Conservation (phyloP, 495 filamentous ascomycete species). For the Aspergillus wentii region DNA sequence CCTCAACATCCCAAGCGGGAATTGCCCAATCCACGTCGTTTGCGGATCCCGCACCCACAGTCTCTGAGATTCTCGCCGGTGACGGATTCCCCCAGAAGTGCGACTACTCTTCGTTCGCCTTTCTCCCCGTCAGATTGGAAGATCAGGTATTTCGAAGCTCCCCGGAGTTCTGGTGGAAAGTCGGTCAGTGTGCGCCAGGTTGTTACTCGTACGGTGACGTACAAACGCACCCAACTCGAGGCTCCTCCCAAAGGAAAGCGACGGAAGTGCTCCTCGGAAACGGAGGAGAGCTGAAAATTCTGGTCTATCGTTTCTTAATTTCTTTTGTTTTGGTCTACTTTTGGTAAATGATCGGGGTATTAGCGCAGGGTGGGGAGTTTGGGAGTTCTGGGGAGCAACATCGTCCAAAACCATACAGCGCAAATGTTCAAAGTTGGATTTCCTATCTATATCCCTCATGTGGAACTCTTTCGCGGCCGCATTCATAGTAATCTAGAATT, state of each 20-base stretch:
- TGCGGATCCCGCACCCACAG: slow-evolving; percentile 41
- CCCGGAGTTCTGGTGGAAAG: slow-evolving; percentile 24
- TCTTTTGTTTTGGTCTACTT: neutral
- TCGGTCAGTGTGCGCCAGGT: slow-evolving; percentile 44
- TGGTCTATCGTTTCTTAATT: neutral
- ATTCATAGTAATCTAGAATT: slow-evolving; percentile 1
- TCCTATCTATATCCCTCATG: neutral
- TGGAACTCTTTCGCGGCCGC: neutral
- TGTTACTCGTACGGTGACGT: slow-evolving; percentile 46
- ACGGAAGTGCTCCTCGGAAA: slow-evolving; percentile 23
- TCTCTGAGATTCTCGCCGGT: slow-evolving; percentile 17
- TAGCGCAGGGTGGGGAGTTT: neutral
- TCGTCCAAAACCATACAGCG: slow-evolving; percentile 6
- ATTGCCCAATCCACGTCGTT: slow-evolving; percentile 23
- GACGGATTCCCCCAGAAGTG: slow-evolving; percentile 25
- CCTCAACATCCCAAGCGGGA: slow-evolving; percentile 14
- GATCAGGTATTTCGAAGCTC: slow-evolving; percentile 28
- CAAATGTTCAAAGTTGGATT: neutral
- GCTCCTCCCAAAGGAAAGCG: slow-evolving; percentile 39
- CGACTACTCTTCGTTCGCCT: slow-evolving; percentile 26
- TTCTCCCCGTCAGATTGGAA: slow-evolving; percentile 38
- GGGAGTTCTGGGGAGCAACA: slow-evolving; percentile 1
- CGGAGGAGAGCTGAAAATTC: neutral
- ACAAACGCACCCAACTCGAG: slow-evolving; percentile 36
- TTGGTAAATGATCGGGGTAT: neutral